Conservation (phyloP, 805 yeast species). For the Peterozyma toletana region DNA sequence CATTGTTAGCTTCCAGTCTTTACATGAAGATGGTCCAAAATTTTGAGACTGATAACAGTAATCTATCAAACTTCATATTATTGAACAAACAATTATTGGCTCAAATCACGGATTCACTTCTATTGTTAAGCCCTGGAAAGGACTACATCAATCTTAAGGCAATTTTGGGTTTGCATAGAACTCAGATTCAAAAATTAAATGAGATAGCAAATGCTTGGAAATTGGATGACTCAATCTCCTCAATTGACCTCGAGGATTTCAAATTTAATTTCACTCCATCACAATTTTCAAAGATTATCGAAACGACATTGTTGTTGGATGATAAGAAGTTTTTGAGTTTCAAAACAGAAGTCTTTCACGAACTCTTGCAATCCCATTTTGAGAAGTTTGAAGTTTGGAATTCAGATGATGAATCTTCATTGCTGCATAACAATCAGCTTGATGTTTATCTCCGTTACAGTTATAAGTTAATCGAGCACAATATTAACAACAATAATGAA, state of each 20-base stretch:
- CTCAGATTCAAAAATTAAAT: constrained; percentile 4
- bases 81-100: constrained; percentile 5
- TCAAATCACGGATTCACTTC: constrained; percentile 4
- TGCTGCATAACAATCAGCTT: constrained; percentile 12
- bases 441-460: constrained; percentile 19
- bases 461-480: constrained; percentile 18
- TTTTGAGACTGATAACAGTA: neutral
- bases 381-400: neutral
- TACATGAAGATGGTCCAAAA: neutral
- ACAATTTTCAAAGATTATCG: constrained; percentile 1
- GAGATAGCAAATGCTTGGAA: neutral
- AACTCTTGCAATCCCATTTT: neutral
- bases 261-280: neutral
- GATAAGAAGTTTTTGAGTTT: constrained; percentile 1
- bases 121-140: constrained; percentile 6
- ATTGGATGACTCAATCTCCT: neutral
- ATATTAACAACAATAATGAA: constrained; percentile 16
- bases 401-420: constrained; percentile 1
- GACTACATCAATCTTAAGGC: constrained; percentile 2
- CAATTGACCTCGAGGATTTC: constrained; percentile 1
- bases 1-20: constrained; percentile 5
- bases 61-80: constrained; percentile 3
- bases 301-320: constrained; percentile 1
- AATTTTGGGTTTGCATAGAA: constrained; percentile 1
- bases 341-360: constrained; percentile 4